Conservation (phyloP, 1,139 yeast genomes). For the Kodamaea alishanica region DNA sequence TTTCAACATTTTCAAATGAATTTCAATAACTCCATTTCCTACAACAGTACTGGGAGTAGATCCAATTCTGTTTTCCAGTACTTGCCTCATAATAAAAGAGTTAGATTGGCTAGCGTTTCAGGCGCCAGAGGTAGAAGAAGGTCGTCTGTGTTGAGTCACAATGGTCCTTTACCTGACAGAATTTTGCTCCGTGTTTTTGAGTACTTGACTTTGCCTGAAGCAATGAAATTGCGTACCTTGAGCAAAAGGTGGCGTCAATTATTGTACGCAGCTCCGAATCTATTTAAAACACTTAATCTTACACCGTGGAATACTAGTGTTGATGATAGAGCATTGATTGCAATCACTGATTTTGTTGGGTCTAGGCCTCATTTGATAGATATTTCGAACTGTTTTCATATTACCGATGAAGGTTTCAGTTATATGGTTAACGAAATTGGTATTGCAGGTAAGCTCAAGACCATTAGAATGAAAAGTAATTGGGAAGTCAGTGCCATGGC, state of each 20-base stretch:
- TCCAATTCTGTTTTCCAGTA: constrained; percentile 37
- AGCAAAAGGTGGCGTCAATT: constrained; percentile 67
- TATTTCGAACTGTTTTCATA: constrained; percentile 70
- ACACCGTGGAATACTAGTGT: constrained; percentile 58
- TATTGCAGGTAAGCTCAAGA: constrained; percentile 53
- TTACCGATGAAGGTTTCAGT: constrained; percentile 71
- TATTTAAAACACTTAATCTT: constrained; percentile 51
- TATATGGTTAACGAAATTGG: constrained; percentile 71
- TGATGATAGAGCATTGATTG: constrained; percentile 52
- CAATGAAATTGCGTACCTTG: constrained; percentile 55
- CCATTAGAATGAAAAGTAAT: constrained; percentile 59
- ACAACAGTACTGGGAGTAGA: constrained; percentile 1
- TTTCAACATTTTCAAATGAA: constrained; percentile 21
- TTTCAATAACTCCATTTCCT: constrained; percentile 2
- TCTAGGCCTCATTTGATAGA: constrained; percentile 59
- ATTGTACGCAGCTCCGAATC: constrained; percentile 51
- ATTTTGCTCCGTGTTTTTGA: constrained; percentile 52
- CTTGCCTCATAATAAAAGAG: constrained; percentile 51
- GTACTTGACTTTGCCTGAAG: constrained; percentile 48
- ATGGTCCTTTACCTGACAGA: constrained; percentile 58
- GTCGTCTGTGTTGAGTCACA: constrained; percentile 50
- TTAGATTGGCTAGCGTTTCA: constrained; percentile 38
- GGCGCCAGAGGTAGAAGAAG: constrained; percentile 44
- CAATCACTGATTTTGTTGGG: constrained; percentile 68
- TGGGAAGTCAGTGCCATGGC: constrained; percentile 84